Base-by-base conservation (phyloP, 176 grass and related monocot genomes). In the Miscanthus lutarioriparius region DNA sequence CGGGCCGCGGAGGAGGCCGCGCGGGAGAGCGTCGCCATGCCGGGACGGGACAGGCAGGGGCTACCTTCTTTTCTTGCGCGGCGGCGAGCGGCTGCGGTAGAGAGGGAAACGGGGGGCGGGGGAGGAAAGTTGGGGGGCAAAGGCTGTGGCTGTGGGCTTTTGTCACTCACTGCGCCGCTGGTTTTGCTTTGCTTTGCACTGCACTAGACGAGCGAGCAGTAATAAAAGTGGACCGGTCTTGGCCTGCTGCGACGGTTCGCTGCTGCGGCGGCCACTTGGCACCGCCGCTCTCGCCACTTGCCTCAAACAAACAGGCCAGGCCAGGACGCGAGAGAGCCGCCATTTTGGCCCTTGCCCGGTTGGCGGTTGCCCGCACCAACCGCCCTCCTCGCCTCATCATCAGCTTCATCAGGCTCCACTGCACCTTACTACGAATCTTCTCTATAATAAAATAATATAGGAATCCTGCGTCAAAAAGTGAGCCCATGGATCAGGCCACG, bases 1-100 rank as follows among this genome's bases (percentile, higher is more conserved):
- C 85, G 75, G 78, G 64, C 78, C 81, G 70, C 38, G 41, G 82
- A 41, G 28, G 75, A 59, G 20, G 63, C 75, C 80, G 83, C 39
- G 22, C 72, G 84, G 67, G 84, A 74, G 47, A 82, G 81, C 58
- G 82, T 83, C 87, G 89, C 90, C 89, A 90, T 90, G 82, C 15
- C 15, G 28, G n/a, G n/a, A n/a, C n/a, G n/a, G n/a, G n/a, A n/a
- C 8, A 3, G 13, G 69, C 3, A 39, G 49, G 8, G 62, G 30
- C 2, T 77, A 4, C 16, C 63, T 80, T 51, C 64, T 32, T 47
- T 80, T 51, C 64, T 32, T 47, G 77, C 13, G 12, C 59, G 56
- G 19, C 54, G n/a, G 48, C 23, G 12, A n/a, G 41, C 7, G 56
- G 53, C 20, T 4, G 26, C 62, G 63, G 26, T 13, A 7, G 27